These are phyloP conservation scores for Silene conica DNA, from an alignment of 148 eudicot species.

Conservation along the genomic window DNA sequence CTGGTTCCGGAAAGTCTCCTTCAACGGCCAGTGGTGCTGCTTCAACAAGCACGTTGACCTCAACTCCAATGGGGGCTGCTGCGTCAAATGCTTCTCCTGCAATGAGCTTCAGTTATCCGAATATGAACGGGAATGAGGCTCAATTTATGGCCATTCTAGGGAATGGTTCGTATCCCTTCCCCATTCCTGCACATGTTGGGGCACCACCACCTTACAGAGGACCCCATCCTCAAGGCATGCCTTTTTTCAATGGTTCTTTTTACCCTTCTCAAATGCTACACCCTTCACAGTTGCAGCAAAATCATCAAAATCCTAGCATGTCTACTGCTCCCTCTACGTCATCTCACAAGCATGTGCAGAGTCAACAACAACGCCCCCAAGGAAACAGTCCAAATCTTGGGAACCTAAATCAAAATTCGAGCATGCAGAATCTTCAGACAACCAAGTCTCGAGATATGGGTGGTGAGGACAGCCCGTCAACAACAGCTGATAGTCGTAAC, in stretches of 20 bases:
- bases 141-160: constrained; percentile 77
- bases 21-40: constrained; percentile 29
- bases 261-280: constrained; percentile 86
- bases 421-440: constrained; percentile 49
- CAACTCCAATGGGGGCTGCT: constrained; percentile 36
- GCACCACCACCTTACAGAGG: constrained; percentile 67
- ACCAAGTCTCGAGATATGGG: constrained; percentile 50
- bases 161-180: constrained; percentile 59
- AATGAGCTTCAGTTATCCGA: constrained; percentile 80
- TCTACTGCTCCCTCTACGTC: constrained; percentile 70
- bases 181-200: constrained; percentile 68
- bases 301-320: constrained; percentile 47
- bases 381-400: constrained; percentile 33
- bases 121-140: constrained; percentile 56
- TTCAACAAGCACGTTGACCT: constrained; percentile 33
- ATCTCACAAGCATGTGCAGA: constrained; percentile 77
- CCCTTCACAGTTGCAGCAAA: constrained; percentile 71
- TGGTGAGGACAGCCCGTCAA: constrained; percentile 75
- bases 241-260: constrained; percentile 74
- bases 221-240: constrained; percentile 66
- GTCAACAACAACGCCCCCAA: constrained; percentile 57
- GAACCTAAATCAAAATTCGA: constrained; percentile 30
- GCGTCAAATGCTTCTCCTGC: constrained; percentile 43
- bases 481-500: constrained; percentile 67
- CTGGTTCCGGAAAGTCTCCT: constrained; percentile 45